Percentiles rank a stretch among this genome's conserved stretches.
These are phyloP conservation scores for Exophiala aquamarina DNA, from an alignment of 2,329 filamentous ascomycete genomes.

Conservation along the genomic window DNA sequence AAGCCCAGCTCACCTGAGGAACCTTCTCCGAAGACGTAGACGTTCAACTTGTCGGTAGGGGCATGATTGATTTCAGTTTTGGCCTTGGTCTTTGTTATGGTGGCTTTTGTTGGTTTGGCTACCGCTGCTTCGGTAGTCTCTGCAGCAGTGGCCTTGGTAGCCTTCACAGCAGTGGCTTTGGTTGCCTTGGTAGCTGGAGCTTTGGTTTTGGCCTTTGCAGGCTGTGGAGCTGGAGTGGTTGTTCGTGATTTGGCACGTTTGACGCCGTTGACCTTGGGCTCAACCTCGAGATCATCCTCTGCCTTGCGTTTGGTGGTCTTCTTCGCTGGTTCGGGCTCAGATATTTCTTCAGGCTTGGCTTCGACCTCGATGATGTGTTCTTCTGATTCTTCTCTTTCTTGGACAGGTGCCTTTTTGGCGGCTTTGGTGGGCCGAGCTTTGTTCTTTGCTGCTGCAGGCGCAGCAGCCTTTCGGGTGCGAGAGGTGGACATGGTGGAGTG, in stretches of 20 bases:
- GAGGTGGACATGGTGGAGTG: slow-evolving; percentile 18
- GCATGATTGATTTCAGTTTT: slow-evolving; percentile 59
- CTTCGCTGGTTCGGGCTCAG: too few relatives aligned
- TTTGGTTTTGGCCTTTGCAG: background rate
- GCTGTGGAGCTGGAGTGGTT: background rate
- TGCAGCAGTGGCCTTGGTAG: slow-evolving; percentile 9
- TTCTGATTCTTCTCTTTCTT: slow-evolving; percentile 2
- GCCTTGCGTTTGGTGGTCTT: slow-evolving; percentile 27
- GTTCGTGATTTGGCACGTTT: slow-evolving; percentile 16
- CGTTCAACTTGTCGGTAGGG: slow-evolving; percentile 62
- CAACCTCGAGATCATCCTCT: slow-evolving; percentile 20
- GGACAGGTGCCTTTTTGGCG: slow-evolving; percentile 9
- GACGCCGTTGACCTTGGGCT: slow-evolving; percentile 17
- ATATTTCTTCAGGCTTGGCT: background rate
- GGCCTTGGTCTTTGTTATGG: slow-evolving; percentile 15
- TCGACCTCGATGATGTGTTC: slow-evolving; percentile 1
- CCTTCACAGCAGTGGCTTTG: background rate
- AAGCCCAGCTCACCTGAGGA: slow-evolving; percentile 75
- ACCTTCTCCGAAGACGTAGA: slow-evolving; percentile 79
- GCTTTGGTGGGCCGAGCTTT: slow-evolving; percentile 9
- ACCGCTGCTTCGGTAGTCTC: slow-evolving; percentile 14
- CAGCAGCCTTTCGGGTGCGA: slow-evolving; percentile 17
- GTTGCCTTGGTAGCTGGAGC: too few relatives aligned
- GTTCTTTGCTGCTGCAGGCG: slow-evolving; percentile 12
- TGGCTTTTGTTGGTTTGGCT: slow-evolving; percentile 15